Base-by-base conservation (phyloP, 192 early-diverging fungal species). In the Entomortierella chlamydospora region DNA sequence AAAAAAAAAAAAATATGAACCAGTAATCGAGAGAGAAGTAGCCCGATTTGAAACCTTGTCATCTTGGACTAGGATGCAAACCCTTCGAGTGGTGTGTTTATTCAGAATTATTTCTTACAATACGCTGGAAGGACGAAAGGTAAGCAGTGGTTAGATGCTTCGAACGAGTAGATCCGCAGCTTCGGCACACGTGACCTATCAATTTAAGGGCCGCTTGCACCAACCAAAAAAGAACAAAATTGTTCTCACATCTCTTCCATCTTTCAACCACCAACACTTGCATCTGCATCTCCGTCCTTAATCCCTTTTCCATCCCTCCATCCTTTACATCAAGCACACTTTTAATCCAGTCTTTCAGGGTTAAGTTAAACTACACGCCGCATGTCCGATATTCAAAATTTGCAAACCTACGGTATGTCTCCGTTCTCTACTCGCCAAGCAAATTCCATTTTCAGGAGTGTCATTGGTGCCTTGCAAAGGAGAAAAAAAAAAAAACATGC, bases 311-410 rank as follows among this genome's bases (percentile, higher is more conserved):
- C 26, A 31, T 50, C 26, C 47, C 30, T 31, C 23, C 22, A 31
- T 42, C 30, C 26, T 29, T 52, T 57, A 20, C 41, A 26, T 62
- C 30, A 45, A 57, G 9, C 23, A 20, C 15, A 4, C 25, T 57
- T 56, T 42, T 50, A 57, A 28, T 56, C 66, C 41, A 55, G 50
- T 69, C 49, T 56, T 58, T 57, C 17, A 23, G 60, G 29, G 15
- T 66, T 60, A 43, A 28, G 42, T n/a, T 53, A 61, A 43, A 62
- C 61, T 74, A 43, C 70, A 45, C 70, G 60, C 78, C 69, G 61
- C 78, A 84, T 84, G 83, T 84, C 83, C 83, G 83, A 64, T 61
- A 84, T 84, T 72, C 81, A 84, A 80, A 84, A 85, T 63, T 71
- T 85, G 68, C 62, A 73, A 29, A 47, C 67, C 49, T 85, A 83